Percentiles rank a stretch among this genome's conserved stretches.
Conservation (phyloP, 441 rosid genomes). For the Lagerstroemia fauriei region DNA sequence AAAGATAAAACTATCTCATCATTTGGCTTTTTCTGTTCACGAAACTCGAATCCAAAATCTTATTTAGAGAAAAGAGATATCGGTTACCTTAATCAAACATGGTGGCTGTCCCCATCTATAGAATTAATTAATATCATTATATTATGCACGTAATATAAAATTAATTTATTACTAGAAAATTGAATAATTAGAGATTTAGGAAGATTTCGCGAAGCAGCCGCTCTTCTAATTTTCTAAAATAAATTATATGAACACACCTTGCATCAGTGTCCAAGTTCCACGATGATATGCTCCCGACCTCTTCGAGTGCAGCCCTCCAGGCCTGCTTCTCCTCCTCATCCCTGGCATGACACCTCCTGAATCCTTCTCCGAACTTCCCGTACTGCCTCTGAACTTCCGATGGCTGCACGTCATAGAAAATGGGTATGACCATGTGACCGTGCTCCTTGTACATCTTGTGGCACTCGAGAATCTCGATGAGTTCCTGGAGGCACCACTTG, state of each 20-base stretch:
- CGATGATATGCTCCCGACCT: constrained; percentile 17
- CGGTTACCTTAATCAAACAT: too few species aligned
- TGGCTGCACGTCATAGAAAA: constrained; percentile 6
- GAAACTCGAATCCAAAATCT: too few species aligned
- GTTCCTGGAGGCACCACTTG: constrained; percentile 25
- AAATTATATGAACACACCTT: neutral
- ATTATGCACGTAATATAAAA: too few species aligned
- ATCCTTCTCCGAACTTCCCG: constrained; percentile 12
- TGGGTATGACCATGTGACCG: constrained; percentile 22
- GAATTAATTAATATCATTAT: too few species aligned
- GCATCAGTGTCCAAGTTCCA: constrained; percentile 12
- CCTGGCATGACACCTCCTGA: neutral
- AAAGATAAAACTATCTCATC: too few species aligned
- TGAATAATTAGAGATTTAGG: too few species aligned
- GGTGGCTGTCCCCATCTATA: too few species aligned
- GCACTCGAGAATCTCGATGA: constrained; percentile 21
- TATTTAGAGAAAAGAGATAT: too few species aligned
- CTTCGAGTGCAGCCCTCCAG: constrained; percentile 4
- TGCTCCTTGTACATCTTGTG: neutral
- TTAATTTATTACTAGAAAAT: too few species aligned
- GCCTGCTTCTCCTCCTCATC: neutral
- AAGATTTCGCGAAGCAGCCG: too few species aligned
- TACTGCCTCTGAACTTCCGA: neutral
- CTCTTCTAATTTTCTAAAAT: too few species aligned
- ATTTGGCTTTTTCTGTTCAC: too few species aligned